Evolutionary conservation across 2,329 filamentous ascomycete genomes (phyloP).

Genomic region (Ophiostoma ips): DNA sequence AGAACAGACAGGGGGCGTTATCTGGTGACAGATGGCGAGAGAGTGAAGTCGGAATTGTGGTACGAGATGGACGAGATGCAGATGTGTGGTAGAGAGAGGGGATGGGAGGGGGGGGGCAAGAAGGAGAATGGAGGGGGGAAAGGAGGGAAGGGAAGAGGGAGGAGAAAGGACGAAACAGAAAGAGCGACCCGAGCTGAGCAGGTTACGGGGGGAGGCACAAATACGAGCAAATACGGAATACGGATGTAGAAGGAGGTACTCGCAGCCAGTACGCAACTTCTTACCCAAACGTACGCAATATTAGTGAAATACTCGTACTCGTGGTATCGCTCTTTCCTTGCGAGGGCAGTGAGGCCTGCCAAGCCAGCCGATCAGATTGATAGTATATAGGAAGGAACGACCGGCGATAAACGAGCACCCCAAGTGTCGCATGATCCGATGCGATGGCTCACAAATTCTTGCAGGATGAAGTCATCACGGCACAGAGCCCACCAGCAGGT

Average conservation of each 20-base stretch:
- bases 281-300: too few species aligned
- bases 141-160: not conserved
- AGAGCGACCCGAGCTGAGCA: not conserved
- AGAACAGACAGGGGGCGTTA: not conserved
- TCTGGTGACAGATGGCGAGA: not conserved
- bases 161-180: not conserved
- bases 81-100: not conserved
- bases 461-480: too few species aligned
- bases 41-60: not conserved
- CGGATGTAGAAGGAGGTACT: not conserved
- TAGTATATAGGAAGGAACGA: too few species aligned
- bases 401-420: too few species aligned
- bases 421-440: too few species aligned
- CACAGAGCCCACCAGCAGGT: too few species aligned
- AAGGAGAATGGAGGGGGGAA: not conserved
- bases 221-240: slow-evolving; percentile 4
- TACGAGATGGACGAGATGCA: not conserved
- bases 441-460: too few species aligned
- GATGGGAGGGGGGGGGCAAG: not conserved
- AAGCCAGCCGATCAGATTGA: too few species aligned
- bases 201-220: not conserved
- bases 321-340: too few species aligned
- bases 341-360: too few species aligned
- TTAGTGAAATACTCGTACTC: too few species aligned
- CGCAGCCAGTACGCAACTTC: not conserved